These are phyloP conservation scores for Orbilia ellipsospora DNA, from an alignment of 2,329 filamentous ascomycete genomes.

Conservation along the genomic window DNA sequence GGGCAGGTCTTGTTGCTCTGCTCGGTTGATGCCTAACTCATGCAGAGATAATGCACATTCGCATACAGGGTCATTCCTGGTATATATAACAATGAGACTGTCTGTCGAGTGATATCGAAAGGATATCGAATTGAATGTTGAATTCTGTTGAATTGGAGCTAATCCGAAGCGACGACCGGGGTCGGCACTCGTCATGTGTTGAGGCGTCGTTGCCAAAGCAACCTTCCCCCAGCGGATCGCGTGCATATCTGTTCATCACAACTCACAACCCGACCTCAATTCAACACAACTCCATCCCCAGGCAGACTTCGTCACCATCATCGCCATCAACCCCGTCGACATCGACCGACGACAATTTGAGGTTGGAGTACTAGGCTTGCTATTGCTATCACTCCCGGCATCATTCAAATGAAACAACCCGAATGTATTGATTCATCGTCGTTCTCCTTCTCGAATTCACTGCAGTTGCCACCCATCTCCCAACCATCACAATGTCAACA, in stretches of 20 bases:
- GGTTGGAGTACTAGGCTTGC: no score
- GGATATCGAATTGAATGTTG: not conserved
- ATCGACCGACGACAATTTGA: not conserved
- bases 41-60: conserved; percentile 22
- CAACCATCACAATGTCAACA: conserved; percentile 1
- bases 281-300: conserved; percentile 1
- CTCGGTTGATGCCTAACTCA: conserved; percentile 31
- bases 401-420: not conserved
- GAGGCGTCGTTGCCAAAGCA: conserved; percentile 54
- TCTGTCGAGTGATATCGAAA: not conserved
- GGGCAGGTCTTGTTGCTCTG: no score
- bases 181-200: conserved; percentile 44
- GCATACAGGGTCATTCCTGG: not conserved
- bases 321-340: not conserved
- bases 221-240: conserved; percentile 20
- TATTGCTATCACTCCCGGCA: not conserved
- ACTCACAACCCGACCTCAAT: conserved; percentile 16
- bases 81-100: not conserved
- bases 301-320: not conserved
- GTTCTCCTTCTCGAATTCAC: not conserved
- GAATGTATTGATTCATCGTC: no score
- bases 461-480: not conserved
- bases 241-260: conserved; percentile 4
- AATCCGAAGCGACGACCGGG: not conserved
- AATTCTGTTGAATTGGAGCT: not conserved